Conservation (phyloP, 1,284 basidiomycete genomes). For the Apiotrichum mycotoxinovorans region DNA sequence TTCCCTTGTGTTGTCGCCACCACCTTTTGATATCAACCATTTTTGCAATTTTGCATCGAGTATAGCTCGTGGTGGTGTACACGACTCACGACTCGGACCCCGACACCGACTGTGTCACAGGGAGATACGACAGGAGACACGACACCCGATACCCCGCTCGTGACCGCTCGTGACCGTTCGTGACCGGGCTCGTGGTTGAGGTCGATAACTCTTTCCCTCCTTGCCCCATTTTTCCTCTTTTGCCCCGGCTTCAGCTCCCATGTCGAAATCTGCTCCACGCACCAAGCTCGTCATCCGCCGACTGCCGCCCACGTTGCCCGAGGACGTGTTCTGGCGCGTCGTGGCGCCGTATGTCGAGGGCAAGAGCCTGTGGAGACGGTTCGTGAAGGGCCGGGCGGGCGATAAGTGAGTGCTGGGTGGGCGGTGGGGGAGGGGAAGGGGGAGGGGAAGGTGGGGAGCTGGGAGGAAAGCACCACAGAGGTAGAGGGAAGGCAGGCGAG, state of each 20-base stretch:
- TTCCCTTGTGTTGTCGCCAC: no score
- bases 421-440: background rate
- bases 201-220: background rate
- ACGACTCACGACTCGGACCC: no score
- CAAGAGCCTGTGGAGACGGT: constrained; percentile 64
- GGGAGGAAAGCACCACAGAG: background rate
- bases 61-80: no score
- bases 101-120: no score
- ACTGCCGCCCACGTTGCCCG: constrained; percentile 86
- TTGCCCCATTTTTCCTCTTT: background rate
- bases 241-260: background rate
- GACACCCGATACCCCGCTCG: no score
- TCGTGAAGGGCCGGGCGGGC: constrained; percentile 64
- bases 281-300: constrained; percentile 85
- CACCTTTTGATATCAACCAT: no score
- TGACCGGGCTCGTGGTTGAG: background rate
- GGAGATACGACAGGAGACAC: no score
- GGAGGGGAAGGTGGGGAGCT: background rate
- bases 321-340: constrained; percentile 87
- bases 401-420: constrained; percentile 58
- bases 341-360: constrained; percentile 81
- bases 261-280: constrained; percentile 45
- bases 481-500: no score
- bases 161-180: no score
- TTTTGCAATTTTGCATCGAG: no score